A percentile compares a stretch with the other conserved stretches of the same genome.
Evolutionary conservation across 805 yeast genomes (phyloP).

Genomic region (Millerozyma acaciae): DNA sequence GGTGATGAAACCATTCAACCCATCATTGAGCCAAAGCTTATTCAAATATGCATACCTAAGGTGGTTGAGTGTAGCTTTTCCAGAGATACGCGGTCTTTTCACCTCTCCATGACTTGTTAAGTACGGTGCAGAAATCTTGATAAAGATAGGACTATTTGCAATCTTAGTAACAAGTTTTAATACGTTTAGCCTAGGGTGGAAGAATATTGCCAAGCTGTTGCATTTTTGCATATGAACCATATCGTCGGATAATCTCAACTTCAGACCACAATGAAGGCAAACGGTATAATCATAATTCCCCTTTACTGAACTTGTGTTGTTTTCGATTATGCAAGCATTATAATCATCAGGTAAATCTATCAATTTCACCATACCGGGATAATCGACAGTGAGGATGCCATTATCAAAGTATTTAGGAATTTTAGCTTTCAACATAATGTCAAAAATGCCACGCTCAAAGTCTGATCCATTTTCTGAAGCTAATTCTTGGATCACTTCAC

Average conservation of each 20-base stretch:
- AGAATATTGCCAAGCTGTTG: slow-evolving; percentile 22
- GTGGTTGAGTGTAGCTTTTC: slow-evolving; percentile 53
- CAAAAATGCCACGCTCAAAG: slow-evolving; percentile 21
- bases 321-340: slow-evolving; percentile 23
- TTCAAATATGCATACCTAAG: slow-evolving; percentile 55
- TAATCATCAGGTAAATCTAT: slow-evolving; percentile 48
- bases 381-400: slow-evolving; percentile 35
- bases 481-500: slow-evolving; percentile 13
- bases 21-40: slow-evolving; percentile 59
- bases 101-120: slow-evolving; percentile 74
- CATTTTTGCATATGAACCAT: slow-evolving; percentile 26
- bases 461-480: slow-evolving; percentile 1
- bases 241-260: slow-evolving; percentile 17
- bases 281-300: slow-evolving; percentile 21
- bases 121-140: slow-evolving; percentile 60
- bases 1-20: slow-evolving; percentile 46
- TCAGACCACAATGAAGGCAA: slow-evolving; percentile 35
- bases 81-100: slow-evolving; percentile 49
- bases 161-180: slow-evolving; percentile 21
- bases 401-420: slow-evolving; percentile 20
- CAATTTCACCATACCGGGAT: slow-evolving; percentile 53
- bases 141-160: slow-evolving; percentile 21
- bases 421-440: slow-evolving; percentile 20
- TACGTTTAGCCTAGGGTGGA: slow-evolving; percentile 22
- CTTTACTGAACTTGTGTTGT: slow-evolving; percentile 9